Evolutionary conservation across 805 yeast genomes (phyloP).

Genomic region (Teunomyces kruisii): DNA sequence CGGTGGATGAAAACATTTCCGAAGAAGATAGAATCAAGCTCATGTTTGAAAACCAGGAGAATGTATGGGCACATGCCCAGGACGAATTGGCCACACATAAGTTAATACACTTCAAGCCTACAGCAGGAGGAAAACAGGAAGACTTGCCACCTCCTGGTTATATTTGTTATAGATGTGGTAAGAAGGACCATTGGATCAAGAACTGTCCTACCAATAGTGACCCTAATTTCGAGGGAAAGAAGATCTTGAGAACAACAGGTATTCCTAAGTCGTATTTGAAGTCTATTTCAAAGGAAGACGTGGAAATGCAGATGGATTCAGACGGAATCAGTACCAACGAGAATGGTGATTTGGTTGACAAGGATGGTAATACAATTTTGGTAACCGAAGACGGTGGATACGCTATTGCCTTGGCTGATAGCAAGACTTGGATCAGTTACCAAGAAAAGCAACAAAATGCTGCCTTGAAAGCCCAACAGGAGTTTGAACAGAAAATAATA

Average conservation of each 20-base stretch:
- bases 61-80: conserved; percentile 94
- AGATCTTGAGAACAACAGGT: conserved; percentile 93
- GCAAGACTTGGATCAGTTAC: conserved; percentile 83
- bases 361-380: conserved; percentile 63
- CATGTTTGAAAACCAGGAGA: conserved; percentile 92
- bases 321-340: conserved; percentile 37
- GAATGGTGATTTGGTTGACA: conserved; percentile 44
- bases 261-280: conserved; percentile 91
- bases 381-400: conserved; percentile 93
- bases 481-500: conserved; percentile 45
- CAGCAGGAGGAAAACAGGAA: conserved; percentile 44
- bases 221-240: conserved; percentile 90
- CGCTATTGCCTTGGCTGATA: conserved; percentile 94
- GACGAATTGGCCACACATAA: conserved; percentile 85
- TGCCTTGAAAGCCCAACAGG: conserved; percentile 48
- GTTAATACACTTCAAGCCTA: conserved; percentile 60
- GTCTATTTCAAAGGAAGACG: conserved; percentile 78
- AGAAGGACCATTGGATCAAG: conserved; percentile 90
- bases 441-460: conserved; percentile 65
- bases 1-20: conserved; percentile 46
- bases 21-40: conserved; percentile 88
- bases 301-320: conserved; percentile 46
- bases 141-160: conserved; percentile 94
- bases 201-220: conserved; percentile 94
- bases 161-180: conserved; percentile 95